Conservation (phyloP, 495 filamentous ascomycete species). For the Entonaema liquescens region DNA sequence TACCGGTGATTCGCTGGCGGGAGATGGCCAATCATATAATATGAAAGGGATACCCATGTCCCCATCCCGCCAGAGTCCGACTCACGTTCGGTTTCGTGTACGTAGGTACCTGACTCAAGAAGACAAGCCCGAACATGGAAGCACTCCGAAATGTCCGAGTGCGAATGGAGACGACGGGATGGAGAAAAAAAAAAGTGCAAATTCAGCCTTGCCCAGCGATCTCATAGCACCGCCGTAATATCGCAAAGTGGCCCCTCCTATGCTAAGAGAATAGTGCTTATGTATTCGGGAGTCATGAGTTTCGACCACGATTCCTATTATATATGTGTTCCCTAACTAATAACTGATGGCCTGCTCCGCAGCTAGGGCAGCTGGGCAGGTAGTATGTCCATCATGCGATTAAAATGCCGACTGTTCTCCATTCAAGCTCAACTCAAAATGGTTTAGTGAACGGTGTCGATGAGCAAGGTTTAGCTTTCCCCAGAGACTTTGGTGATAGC, state of each 20-base stretch:
- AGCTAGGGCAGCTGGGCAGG: background rate
- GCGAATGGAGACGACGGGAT: background rate
- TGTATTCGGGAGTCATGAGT: slow-evolving; percentile 15
- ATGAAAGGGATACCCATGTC: background rate
- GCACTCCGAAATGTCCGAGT: background rate
- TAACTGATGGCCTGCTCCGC: background rate
- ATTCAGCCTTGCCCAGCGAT: background rate
- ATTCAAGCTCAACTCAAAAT: slow-evolving; percentile 7
- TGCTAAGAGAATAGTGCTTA: slow-evolving; percentile 21
- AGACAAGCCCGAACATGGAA: background rate
- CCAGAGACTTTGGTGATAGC: background rate
- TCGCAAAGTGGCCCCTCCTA: slow-evolving; percentile 25
- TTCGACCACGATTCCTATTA: slow-evolving; percentile 20
- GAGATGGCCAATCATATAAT: background rate
- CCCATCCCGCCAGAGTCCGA: background rate
- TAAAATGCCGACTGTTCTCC: slow-evolving; percentile 25
- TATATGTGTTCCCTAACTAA: background rate
- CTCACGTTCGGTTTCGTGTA: background rate
- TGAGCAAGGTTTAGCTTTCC: background rate
- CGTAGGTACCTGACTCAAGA: background rate
- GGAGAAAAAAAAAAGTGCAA: background rate
- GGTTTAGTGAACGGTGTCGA: slow-evolving; percentile 21
- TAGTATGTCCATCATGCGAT: slow-evolving; percentile 29
- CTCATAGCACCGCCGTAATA: slow-evolving; percentile 19
- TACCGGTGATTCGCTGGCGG: slow-evolving; percentile 1